These are phyloP conservation scores for Apiospora kogelbergensis DNA, from an alignment of 2,329 filamentous ascomycete genomes.

Conservation along the genomic window DNA sequence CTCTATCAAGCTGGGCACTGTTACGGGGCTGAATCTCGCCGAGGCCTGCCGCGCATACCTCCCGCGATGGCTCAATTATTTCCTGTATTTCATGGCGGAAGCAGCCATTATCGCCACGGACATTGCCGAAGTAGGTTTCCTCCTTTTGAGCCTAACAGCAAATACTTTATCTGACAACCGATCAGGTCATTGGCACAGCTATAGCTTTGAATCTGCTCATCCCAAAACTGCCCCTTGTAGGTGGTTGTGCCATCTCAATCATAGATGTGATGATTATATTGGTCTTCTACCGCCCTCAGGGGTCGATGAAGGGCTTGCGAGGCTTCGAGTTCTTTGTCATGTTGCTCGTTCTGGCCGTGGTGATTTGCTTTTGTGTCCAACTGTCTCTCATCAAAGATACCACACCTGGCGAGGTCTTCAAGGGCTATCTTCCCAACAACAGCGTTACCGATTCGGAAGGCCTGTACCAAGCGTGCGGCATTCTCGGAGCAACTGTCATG, in stretches of 20 bases:
- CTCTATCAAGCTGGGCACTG: slow-evolving; percentile 67
- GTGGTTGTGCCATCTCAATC: slow-evolving; percentile 68
- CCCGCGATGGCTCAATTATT: slow-evolving; percentile 63
- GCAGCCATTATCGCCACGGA: slow-evolving; percentile 70
- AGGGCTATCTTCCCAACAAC: slow-evolving; percentile 63
- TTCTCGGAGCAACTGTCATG: slow-evolving; percentile 75
- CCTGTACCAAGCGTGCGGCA: slow-evolving; percentile 72
- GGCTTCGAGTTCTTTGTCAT: slow-evolving; percentile 66
- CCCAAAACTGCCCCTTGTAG: slow-evolving; percentile 63
- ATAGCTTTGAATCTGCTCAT: slow-evolving; percentile 68
- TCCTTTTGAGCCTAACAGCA: not conserved
- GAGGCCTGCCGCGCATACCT: slow-evolving; percentile 65
- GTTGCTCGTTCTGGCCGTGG: slow-evolving; percentile 64
- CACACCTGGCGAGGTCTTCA: slow-evolving; percentile 59
- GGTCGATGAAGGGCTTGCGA: slow-evolving; percentile 57
- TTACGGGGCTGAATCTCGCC: slow-evolving; percentile 67
- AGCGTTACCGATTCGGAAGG: slow-evolving; percentile 58
- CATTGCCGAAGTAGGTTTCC: slow-evolving; percentile 60
- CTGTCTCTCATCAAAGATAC: slow-evolving; percentile 60
- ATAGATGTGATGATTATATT: slow-evolving; percentile 67
- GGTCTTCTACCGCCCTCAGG: slow-evolving; percentile 62
- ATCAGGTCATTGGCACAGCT: slow-evolving; percentile 66
- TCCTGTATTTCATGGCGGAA: slow-evolving; percentile 64
- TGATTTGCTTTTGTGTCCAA: slow-evolving; percentile 70
- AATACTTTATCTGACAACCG: slow-evolving; percentile 13